Base-by-base conservation (phyloP, 257 asterid species). In the Parsonsia alboflavescens region DNA sequence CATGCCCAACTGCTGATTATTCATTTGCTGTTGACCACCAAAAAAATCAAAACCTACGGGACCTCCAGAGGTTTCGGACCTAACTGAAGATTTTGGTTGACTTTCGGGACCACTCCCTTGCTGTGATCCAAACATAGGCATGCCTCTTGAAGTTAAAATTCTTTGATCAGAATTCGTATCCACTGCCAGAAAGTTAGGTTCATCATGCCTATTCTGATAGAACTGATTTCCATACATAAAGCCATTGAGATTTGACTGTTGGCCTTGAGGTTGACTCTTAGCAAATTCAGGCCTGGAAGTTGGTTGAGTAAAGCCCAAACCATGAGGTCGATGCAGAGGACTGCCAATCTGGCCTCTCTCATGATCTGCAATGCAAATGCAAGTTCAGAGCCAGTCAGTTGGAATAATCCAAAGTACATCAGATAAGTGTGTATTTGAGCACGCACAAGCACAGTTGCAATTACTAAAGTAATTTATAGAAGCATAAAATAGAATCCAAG, bases 21-120 rank as follows among this genome's bases (percentile, higher is more conserved):
- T 83, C 92, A 88, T 89, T 89, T 87, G 97, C 75, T 87, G 93
- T 75, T 87, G 97, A 84, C 91, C 90, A 75, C 97, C 96, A 79
- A 94, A 94, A 77, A 94, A 90, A 85, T 91, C 97, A 81, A 90
- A 91, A 86, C 95, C 80, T 62, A 82, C 81, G 78, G 95, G 87
- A 82, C 93, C 73, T 15, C 75, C 87, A 45, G 93, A 83, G 71
- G 89, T 77, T 76, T 86, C 86, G 10, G 87, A 72, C 78, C 91
- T 84, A 75, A 77, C 90, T 71, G 86, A 82, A 69, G 88, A 74
- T 72, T 83, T 88, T 82, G 89, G 77, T 70, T 80, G 92, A 77
- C 83, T 90, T 50, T 87, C 91, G 80, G 79, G 85, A 73, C 80
- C 86, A 80, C 73, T 78, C 57, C 80, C 87, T 82, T 84, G 92